Percentiles rank a stretch among this genome's conserved stretches.
phyloP scores from a whole-genome alignment of 345 rosid species.

The Pistacia atlantica region DNA sequence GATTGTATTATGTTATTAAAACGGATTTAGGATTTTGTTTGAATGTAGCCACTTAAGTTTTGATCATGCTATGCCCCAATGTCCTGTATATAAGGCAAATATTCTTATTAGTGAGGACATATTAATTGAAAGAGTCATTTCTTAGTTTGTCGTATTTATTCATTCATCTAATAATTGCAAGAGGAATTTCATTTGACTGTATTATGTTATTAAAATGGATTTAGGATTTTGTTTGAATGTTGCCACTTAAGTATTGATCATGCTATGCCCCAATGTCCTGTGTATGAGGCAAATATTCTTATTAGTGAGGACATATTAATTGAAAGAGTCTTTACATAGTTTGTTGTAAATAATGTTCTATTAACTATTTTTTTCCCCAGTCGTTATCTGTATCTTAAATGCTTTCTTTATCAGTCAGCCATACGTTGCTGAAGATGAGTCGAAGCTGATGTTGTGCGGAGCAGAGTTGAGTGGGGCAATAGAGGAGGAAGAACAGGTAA shows the following conservation, averaged over 20 bases:
- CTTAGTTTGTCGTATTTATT: not conserved
- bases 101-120: too few species aligned
- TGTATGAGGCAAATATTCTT: not conserved
- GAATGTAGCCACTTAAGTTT: not conserved
- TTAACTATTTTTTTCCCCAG: not conserved
- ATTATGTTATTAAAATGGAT: too few species aligned
- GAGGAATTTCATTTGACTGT: not conserved
- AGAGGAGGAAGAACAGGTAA: constrained; percentile 99
- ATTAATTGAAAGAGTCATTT: not conserved
- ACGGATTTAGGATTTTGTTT: not conserved
- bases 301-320: too few species aligned
- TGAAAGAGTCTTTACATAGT: not conserved
- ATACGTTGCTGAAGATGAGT: constrained; percentile 94
- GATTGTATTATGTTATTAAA: too few species aligned
- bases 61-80: not conserved
- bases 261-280: not conserved
- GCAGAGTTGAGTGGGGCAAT: constrained; percentile 99
- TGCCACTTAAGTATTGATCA: not conserved
- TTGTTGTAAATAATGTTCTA: not conserved
- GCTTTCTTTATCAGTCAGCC: constrained; percentile 61
- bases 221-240: not conserved
- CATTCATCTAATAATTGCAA: too few species aligned
- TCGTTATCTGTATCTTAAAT: not conserved
- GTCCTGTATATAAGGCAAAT: not conserved
- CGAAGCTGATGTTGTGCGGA: constrained; percentile 94